phyloP scores from a whole-genome alignment of 495 filamentous ascomycete genomes.

The Diplogelasinospora grovesii region DNA sequence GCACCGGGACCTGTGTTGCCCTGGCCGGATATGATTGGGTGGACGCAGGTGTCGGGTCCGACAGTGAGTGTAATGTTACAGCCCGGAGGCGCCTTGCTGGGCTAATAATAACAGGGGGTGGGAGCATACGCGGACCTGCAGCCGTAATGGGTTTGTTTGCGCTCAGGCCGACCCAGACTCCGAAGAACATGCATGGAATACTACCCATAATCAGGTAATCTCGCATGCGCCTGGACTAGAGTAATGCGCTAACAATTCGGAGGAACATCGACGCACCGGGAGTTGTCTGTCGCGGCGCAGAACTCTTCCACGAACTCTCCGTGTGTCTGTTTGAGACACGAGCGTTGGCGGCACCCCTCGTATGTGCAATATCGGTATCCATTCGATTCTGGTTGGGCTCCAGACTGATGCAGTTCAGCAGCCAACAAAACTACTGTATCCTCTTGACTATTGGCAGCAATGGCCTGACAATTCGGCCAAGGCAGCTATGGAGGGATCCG shows the following conservation, averaged over 20 bases:
- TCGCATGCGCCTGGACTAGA: too few species aligned
- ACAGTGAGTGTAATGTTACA: too few species aligned
- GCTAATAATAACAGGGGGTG: background rate
- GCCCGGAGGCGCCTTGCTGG: too few species aligned
- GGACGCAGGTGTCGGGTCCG: too few species aligned
- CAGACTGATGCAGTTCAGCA: too few species aligned
- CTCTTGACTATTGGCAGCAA: too few species aligned
- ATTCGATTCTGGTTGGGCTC: too few species aligned
- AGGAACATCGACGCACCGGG: slow-evolving; percentile 1
- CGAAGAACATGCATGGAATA: background rate
- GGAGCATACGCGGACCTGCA: slow-evolving; percentile 1
- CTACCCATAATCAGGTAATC: background rate
- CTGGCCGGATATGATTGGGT: background rate
- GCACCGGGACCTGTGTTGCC: background rate
- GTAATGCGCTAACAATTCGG: background rate
- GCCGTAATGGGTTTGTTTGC: background rate
- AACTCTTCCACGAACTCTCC: slow-evolving; percentile 2
- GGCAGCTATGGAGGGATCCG: too few species aligned
- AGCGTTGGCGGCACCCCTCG: too few species aligned
- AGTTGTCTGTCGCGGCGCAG: background rate
- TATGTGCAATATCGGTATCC: background rate
- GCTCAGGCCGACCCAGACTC: background rate
- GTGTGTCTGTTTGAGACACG: background rate
- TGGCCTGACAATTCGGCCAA: too few species aligned
- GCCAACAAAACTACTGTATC: too few species aligned